These are phyloP conservation scores for Lasiosphaeria ovina DNA, from an alignment of 495 filamentous ascomycete species.

Conservation along the genomic window DNA sequence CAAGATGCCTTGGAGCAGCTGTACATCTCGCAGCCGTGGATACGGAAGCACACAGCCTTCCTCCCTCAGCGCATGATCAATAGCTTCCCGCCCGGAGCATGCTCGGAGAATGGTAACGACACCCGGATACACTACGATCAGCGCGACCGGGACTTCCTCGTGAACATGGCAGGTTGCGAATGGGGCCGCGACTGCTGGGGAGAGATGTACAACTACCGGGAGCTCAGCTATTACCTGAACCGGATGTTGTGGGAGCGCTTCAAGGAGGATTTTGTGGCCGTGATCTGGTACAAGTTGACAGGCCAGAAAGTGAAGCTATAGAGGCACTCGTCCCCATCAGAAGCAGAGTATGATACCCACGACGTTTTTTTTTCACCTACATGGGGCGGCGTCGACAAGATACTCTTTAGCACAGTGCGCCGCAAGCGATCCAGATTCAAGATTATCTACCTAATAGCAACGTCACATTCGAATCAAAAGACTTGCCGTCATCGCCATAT, in stretches of 20 bases:
- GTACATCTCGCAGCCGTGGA: constrained; percentile 89
- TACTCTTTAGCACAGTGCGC: not conserved
- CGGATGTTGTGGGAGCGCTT: constrained; percentile 73
- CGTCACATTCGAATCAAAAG: no score
- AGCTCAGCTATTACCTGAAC: constrained; percentile 83
- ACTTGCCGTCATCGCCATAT: no score
- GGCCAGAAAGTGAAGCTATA: constrained; percentile 53
- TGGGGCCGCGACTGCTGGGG: constrained; percentile 97
- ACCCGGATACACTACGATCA: constrained; percentile 80
- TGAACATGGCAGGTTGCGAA: constrained; percentile 98
- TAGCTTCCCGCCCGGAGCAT: constrained; percentile 88
- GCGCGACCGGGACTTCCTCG: constrained; percentile 85
- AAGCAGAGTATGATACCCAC: constrained; percentile 17
- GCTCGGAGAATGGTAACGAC: constrained; percentile 69
- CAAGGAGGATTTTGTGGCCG: constrained; percentile 56
- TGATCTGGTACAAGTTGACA: constrained; percentile 54
- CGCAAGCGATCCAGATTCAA: not conserved
- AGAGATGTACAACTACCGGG: constrained; percentile 91
- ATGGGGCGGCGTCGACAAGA: not conserved
- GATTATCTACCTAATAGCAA: no score
- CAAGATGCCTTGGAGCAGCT: constrained; percentile 93
- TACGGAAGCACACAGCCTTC: constrained; percentile 84
- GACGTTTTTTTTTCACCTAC: constrained; percentile 4
- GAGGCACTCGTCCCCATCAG: not conserved
- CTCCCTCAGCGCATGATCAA: constrained; percentile 91